Conservation (phyloP, 306 rosid genomes). For the Hylodesmum podocarpum region DNA sequence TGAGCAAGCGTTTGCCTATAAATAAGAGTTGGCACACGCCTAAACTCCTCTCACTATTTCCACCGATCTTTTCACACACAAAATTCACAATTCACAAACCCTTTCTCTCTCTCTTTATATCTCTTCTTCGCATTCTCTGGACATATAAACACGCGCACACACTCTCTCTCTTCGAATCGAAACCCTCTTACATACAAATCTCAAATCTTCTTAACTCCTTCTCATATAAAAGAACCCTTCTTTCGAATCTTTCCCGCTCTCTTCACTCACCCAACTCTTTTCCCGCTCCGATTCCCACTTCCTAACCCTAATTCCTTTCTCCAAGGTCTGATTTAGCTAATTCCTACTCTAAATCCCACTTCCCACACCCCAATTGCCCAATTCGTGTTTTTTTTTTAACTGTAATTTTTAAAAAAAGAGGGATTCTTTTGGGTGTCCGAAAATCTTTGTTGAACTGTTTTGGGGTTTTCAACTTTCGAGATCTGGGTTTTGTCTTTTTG, state of each 20-base stretch:
- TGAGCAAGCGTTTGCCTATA: too few species aligned
- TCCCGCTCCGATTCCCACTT: background rate
- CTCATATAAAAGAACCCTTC: slow-evolving; percentile 42
- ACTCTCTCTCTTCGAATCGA: slow-evolving; percentile 26
- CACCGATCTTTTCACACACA: slow-evolving; percentile 17
- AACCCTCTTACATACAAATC: slow-evolving; percentile 34
- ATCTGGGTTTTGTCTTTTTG: background rate
- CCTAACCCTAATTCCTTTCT: slow-evolving; percentile 27
- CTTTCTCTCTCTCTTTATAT: slow-evolving; percentile 17
- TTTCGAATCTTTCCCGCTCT: slow-evolving; percentile 67
- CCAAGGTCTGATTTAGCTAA: slow-evolving; percentile 37
- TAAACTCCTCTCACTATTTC: background rate
- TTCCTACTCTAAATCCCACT: background rate
- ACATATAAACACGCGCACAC: slow-evolving; percentile 18
- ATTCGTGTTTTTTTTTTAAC: background rate
- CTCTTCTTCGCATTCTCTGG: slow-evolving; percentile 19
- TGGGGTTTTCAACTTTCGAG: background rate
- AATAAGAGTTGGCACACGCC: background rate
- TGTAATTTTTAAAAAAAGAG: background rate
- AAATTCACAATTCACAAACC: background rate
- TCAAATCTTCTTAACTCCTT: background rate
- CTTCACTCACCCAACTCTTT: background rate
- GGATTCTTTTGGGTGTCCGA: background rate
- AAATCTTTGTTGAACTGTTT: background rate
- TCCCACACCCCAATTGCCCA: background rate